Conservation (phyloP, 1,284 basidiomycete genomes). For the Thecaphora frezii region DNA sequence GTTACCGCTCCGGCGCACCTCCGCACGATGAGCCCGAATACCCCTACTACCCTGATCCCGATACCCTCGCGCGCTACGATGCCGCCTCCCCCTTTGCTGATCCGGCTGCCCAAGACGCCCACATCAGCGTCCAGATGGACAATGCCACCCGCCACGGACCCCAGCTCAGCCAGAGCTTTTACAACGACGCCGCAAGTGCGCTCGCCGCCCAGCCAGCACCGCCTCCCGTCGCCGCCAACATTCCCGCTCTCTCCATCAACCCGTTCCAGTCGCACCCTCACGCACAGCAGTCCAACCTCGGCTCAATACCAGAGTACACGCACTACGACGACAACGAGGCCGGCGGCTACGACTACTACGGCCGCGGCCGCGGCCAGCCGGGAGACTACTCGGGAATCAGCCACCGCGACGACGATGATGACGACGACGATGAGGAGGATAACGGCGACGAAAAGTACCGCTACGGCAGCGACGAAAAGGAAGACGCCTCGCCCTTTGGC, state of each 20-base stretch:
- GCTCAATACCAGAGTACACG: not conserved
- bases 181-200: slow-evolving; percentile 44
- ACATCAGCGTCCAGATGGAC: slow-evolving; percentile 11
- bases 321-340: slow-evolving; percentile 3
- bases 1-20: not conserved
- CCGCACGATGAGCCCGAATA: slow-evolving; percentile 7
- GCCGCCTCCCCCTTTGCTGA: slow-evolving; percentile 18
- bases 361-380: slow-evolving; percentile 12
- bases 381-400: slow-evolving; percentile 21
- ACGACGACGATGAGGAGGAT: slow-evolving; percentile 18
- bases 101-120: slow-evolving; percentile 17
- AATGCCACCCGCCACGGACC: slow-evolving; percentile 24
- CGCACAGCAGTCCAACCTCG: not conserved
- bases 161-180: slow-evolving; percentile 49
- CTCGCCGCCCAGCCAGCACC: slow-evolving; percentile 11
- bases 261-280: not conserved
- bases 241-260: not conserved
- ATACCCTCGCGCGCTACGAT: slow-evolving; percentile 17
- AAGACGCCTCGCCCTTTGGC: slow-evolving; percentile 25
- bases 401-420: slow-evolving; percentile 15
- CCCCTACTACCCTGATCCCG: slow-evolving; percentile 35
- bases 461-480: slow-evolving; percentile 6
- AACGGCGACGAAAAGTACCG: slow-evolving; percentile 28
- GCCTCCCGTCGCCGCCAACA: slow-evolving; percentile 1
- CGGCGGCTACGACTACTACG: slow-evolving; percentile 20